Evolutionary conservation across 768 basidiomycete genomes (phyloP).

Genomic region (Termitomyces sp.): DNA sequence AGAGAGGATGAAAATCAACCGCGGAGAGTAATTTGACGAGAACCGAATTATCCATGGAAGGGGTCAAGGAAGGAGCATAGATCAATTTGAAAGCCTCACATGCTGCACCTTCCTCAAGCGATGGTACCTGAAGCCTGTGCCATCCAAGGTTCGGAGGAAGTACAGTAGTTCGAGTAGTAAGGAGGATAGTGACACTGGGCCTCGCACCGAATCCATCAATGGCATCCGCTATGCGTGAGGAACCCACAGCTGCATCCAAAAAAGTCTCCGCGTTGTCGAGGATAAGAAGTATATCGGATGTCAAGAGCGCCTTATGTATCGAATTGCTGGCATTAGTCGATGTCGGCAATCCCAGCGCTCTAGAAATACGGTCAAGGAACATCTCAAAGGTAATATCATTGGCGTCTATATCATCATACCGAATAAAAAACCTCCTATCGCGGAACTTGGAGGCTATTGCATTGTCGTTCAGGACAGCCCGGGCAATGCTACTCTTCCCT

Average conservation of each 20-base stretch:
- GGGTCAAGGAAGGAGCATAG: neutral
- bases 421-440: constrained; percentile 1
- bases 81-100: constrained; percentile 3
- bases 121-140: constrained; percentile 1
- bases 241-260: constrained; percentile 6
- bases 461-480: neutral
- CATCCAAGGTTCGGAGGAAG: constrained; percentile 7
- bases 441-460: neutral
- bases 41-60: neutral
- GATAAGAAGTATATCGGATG: constrained; percentile 4
- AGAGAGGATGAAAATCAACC: constrained; percentile 14
- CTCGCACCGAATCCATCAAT: constrained; percentile 10
- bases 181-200: constrained; percentile 6
- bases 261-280: constrained; percentile 14
- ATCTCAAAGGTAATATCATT: neutral
- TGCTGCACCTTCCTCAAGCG: constrained; percentile 6
- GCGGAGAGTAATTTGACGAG: constrained; percentile 3
- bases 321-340: neutral
- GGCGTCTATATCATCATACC: constrained; percentile 6
- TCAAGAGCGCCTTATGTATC: neutral
- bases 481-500: constrained; percentile 5
- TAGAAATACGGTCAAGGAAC: constrained; percentile 2
- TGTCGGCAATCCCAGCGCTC: neutral
- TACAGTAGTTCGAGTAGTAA: constrained; percentile 6
- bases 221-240: constrained; percentile 1